Evolutionary conservation across 257 asterid species (phyloP), one percentile per base, ranked within the genome.

Genomic region (Gentiana macrophylla): DNA sequence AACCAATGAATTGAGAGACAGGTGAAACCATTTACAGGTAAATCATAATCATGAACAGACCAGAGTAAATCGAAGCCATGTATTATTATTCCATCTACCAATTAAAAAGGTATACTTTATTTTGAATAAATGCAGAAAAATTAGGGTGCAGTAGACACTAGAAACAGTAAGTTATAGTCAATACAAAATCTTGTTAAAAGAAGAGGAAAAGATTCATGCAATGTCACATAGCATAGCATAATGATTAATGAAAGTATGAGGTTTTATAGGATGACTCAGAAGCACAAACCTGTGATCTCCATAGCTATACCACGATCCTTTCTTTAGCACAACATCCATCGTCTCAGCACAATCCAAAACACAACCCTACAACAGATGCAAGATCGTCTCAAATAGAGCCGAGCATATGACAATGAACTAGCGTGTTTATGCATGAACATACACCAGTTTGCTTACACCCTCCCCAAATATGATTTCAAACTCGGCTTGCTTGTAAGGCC

Each of bases 401-500:
- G 35, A 55, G n/a, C 2, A 51, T 43, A 62, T 35, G 49, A 54
- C 8, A 3, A 41, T 41, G 46, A 50, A 13, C 49, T 63, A 48
- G 41, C 52, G 35, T 41, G 62, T 37, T 37, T 53, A 50, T 51
- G 44, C 12, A 56, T 24, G 24, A 58, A 32, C 37, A 62, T 32
- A 75, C 87, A 89, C 98, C 90, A 92, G 84, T 77, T 80, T 85
- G 94, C 94, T 78, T 67, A 88, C 89, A 68, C 97, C 99, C 78
- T 92, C 99, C 60, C 99, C 95, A 65, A 88, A 92, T 66, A 86
- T 82, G 44, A 88, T 89, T 76, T 92, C 99, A 74, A 92, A 86
- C 66, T 92, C 99, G 59, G 97, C 99, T 82, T 92, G 97, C 77
- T 83, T 92, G 78, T 88, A 92, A 8, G 99, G 99, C 80, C 99